A percentile compares a stretch with the other conserved stretches of the same genome.
Conservation (phyloP, 2,329 filamentous ascomycete genomes). For the Podosphaera aphanis region DNA sequence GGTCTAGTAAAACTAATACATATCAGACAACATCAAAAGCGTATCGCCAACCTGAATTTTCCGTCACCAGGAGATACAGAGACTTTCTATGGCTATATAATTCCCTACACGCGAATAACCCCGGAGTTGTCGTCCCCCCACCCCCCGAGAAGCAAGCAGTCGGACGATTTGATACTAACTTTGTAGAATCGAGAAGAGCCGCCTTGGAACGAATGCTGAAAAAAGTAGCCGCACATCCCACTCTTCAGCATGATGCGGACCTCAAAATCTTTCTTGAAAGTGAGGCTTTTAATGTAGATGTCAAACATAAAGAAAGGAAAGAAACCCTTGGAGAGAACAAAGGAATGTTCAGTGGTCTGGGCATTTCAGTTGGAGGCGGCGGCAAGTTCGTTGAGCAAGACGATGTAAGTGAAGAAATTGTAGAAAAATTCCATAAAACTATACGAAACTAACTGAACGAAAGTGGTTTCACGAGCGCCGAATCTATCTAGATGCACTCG, state of each 20-base stretch:
- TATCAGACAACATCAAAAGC: constrained; percentile 76
- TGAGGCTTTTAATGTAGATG: constrained; percentile 82
- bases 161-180: constrained; percentile 85
- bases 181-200: constrained; percentile 76
- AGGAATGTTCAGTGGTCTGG: constrained; percentile 70
- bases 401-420: constrained; percentile 36
- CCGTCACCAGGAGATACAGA: constrained; percentile 78
- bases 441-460: constrained; percentile 8
- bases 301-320: constrained; percentile 91
- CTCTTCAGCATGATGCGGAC: constrained; percentile 78
- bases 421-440: neutral
- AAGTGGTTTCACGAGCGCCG: constrained; percentile 96
- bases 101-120: constrained; percentile 79
- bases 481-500: constrained; percentile 80
- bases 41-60: constrained; percentile 78
- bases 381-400: constrained; percentile 95
- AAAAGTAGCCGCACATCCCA: constrained; percentile 74
- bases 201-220: constrained; percentile 95
- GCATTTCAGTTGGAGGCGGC: constrained; percentile 50
- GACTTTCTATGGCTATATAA: constrained; percentile 98
- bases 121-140: constrained; percentile 81
- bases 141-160: constrained; percentile 96
- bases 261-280: constrained; percentile 93
- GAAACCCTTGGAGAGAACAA: constrained; percentile 80
- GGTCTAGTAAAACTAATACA: constrained; percentile 5